These are phyloP conservation scores for Penicillium sp. DNA, from an alignment of 2,329 filamentous ascomycete species.

Conservation along the genomic window DNA sequence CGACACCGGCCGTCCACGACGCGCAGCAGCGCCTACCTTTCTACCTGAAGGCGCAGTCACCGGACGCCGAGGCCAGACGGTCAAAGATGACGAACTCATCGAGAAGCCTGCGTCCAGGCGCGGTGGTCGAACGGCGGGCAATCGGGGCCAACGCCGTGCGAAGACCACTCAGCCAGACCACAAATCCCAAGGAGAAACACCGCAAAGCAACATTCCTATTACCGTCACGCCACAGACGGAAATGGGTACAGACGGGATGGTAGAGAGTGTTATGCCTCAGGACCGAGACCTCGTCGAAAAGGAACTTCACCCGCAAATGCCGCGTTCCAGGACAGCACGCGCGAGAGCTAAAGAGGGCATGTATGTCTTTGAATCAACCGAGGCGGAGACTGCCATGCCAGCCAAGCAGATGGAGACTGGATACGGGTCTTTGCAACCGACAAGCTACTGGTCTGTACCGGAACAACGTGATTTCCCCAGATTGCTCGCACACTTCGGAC, in stretches of 20 bases:
- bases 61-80: conserved; percentile 31
- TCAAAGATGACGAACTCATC: conserved; percentile 34
- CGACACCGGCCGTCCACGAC: conserved; percentile 47
- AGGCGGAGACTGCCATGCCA: conserved; percentile 24
- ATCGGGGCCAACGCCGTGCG: conserved; percentile 34
- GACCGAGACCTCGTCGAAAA: conserved; percentile 27
- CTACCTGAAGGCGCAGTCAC: conserved; percentile 31
- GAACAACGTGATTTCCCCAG: conserved; percentile 47
- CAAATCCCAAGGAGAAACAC: conserved; percentile 14
- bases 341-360: conserved; percentile 32
- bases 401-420: conserved; percentile 27
- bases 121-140: conserved; percentile 31
- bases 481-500: conserved; percentile 46
- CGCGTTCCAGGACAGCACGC: conserved; percentile 28
- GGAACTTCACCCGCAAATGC: conserved; percentile 19
- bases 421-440: conserved; percentile 42
- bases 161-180: conserved; percentile 33
- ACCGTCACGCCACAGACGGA: conserved; percentile 28
- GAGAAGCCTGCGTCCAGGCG: conserved; percentile 36
- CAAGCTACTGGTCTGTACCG: conserved; percentile 52
- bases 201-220: conserved; percentile 18
- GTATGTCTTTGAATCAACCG: conserved; percentile 36
- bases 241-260: conserved; percentile 11
- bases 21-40: conserved; percentile 50
- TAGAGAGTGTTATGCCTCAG: conserved; percentile 17